Base-by-base conservation (phyloP, 345 rosid species). In the Gossypium turneri region DNA sequence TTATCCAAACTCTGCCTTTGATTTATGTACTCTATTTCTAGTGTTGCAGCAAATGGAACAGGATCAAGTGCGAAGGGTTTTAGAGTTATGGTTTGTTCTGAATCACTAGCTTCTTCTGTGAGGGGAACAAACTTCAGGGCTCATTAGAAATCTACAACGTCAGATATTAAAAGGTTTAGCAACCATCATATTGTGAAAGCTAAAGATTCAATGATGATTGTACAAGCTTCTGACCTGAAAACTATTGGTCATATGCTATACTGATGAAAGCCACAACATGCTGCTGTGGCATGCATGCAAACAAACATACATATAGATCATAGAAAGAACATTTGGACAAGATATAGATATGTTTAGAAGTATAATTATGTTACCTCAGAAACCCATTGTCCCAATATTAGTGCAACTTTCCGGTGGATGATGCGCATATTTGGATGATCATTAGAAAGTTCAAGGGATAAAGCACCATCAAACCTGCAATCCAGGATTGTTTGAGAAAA, bases 341-440 rank as follows among this genome's bases (percentile, higher is more conserved):
- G 47, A 52, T n/a, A n/a, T 19, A 29, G 27, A 69, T 69, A 16
- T 25, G 27, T 17, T n/a, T 29, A 53, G 60, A 70, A 12, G 51
- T 7, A 47, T 61, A 4, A 34, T 7, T 70, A 16, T 41, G 44
- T 70, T 87, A 95, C 99, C 98, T 95, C 99, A 57, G 98, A 95
- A 80, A 95, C 98, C 98, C 98, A 95, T 62, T 95, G 99, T 71
- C 99, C 99, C 81, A 95, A 85, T 80, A 95, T 90, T 55, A 93
- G 79, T 53, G 97, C 98, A 79, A 95, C 96, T 83, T 95, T 95
- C 59, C 98, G 86, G 79, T 93, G 98, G 79, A 93, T 95, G 81
- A 95, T 87, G 69, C 86, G 90, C 90, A 92, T 90, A 83, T 90
- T 91, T 65, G 95, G 96, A 83, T 91, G 97, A 84, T 88, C 86